Conservation (phyloP, 2,329 filamentous ascomycete species). For the Fusarium piperis region DNA sequence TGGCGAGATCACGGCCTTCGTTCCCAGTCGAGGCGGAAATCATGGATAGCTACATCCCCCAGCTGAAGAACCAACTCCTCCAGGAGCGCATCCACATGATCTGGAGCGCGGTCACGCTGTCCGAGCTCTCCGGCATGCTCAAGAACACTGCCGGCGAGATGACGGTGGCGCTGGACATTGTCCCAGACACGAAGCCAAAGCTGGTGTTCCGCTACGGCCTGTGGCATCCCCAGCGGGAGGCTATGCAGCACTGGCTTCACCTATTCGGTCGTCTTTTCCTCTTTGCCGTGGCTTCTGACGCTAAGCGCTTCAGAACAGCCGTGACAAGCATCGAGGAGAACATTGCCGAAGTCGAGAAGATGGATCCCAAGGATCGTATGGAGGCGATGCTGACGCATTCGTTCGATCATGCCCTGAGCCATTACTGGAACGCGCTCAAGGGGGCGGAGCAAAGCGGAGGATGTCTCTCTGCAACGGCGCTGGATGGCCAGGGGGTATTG, state of each 20-base stretch:
- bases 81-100: slow-evolving; percentile 28
- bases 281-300: slow-evolving; percentile 4
- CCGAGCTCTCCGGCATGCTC: slow-evolving; percentile 13
- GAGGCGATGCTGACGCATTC: slow-evolving; percentile 12
- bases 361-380: slow-evolving; percentile 7
- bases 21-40: not conserved
- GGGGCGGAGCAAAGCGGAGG: not conserved
- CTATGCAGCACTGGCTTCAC: slow-evolving; percentile 25
- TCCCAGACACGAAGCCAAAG: not conserved
- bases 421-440: slow-evolving; percentile 19
- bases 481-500: slow-evolving; percentile 18
- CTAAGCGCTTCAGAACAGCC: not conserved
- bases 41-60: slow-evolving; percentile 15
- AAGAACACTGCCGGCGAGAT: slow-evolving; percentile 11
- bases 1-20: slow-evolving; percentile 1
- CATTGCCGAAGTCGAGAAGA: not conserved
- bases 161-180: slow-evolving; percentile 10
- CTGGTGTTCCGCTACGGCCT: slow-evolving; percentile 20
- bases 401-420: slow-evolving; percentile 9
- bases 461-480: not conserved
- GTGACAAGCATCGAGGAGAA: not conserved
- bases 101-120: slow-evolving; percentile 7
- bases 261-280: slow-evolving; percentile 20
- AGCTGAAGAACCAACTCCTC: not conserved
- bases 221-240: slow-evolving; percentile 26